Base-by-base conservation (phyloP, 495 filamentous ascomycete species). In the Emericellopsis terricola region DNA sequence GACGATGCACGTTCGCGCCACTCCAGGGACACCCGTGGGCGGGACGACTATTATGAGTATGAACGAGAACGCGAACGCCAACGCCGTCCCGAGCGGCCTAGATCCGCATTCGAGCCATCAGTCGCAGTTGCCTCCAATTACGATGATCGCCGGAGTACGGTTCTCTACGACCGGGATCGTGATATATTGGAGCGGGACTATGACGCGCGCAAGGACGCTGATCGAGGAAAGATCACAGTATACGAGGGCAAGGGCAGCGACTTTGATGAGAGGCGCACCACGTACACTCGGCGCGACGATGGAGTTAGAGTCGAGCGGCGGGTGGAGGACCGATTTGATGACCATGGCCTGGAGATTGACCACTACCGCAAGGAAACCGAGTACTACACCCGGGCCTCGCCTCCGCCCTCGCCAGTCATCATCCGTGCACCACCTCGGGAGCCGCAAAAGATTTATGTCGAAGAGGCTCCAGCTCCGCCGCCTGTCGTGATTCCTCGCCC, bases 391-490 rank as follows among this genome's bases (percentile, higher is more conserved):
- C 57, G 60, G 11, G 62, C 62, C 10, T 60, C 70, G 17, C 61
- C 64, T 28, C 54, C 60, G 1, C 60, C 71, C 31, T 51, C 64
- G 36, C 73, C 77, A 28, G 73, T 79, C 42, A 59, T 82, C 45
- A 78, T 85, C 51, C 76, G 69, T 41, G 71, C 72, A 38, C 49
- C 59, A 27, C 50, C 55, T 24, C 56, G 55, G 29, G 69, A 82
- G 44, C 63, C 61, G 29, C 74, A 81, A 44, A 69, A 69, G 47
- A 70, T 86, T 56, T 77, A 84, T 44, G 64, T 84, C 39, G 69
- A 78, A 48, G 74, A 85, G 60, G 65, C 69, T 3, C 72, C 75
- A 6, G 31, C 49, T n/a, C 73, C 69, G 31, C 60, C 71, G 30
- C 73, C 73, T 6, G 60, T 82, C 38, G 71, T 85, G 33, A 46